A percentile compares a stretch with the other conserved stretches of the same genome.
Conservation (phyloP, 192 early-diverging fungal genomes). For the Linnemannia schmuckeri region DNA sequence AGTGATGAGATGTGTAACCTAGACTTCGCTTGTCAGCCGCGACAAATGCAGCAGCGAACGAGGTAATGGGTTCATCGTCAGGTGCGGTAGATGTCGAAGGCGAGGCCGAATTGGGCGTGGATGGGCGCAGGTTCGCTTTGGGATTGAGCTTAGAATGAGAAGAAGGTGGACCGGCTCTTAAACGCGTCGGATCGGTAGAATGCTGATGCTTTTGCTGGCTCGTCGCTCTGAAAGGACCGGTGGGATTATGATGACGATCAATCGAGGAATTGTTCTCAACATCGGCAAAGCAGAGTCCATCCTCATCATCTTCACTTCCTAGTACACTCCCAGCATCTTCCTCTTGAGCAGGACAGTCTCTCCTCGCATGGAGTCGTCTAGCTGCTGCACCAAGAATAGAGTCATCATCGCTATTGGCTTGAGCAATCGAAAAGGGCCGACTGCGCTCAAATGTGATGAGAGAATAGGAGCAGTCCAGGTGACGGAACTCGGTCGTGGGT, state of each 20-base stretch:
- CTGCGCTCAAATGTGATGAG: neutral
- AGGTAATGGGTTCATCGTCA: neutral
- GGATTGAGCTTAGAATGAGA: neutral
- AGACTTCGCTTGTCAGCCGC: neutral
- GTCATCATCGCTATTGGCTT: neutral
- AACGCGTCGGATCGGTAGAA: neutral
- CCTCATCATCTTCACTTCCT: neutral
- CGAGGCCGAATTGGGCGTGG: neutral
- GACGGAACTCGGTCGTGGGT: neutral
- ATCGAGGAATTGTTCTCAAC: neutral
- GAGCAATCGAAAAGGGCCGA: neutral
- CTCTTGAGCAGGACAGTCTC: neutral
- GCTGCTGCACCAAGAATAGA: neutral
- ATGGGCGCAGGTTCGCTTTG: neutral
- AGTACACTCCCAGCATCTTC: neutral
- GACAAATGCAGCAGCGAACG: neutral
- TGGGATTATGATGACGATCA: neutral
- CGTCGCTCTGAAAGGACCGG: neutral
- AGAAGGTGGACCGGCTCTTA: neutral
- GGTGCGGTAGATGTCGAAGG: neutral
- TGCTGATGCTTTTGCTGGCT: neutral
- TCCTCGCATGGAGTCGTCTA: neutral
- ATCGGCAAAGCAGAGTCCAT: neutral
- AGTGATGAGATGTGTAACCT: constrained; percentile 9
- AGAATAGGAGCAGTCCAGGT: constrained; percentile 10